Evolutionary conservation across 257 asterid species (phyloP).

Genomic region (Anisodus acutangulus): DNA sequence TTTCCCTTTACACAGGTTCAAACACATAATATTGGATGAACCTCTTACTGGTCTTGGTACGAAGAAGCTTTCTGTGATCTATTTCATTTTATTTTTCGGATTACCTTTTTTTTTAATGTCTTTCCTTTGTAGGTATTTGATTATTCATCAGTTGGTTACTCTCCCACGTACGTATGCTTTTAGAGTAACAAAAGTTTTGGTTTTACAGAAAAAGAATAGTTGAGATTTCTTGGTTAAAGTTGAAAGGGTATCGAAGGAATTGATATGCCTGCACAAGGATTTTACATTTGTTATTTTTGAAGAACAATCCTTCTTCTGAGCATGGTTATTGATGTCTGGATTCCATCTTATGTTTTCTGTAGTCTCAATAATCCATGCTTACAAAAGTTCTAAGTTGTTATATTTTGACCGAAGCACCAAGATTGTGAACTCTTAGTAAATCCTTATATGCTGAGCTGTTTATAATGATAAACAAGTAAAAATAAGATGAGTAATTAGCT

Average conservation of each 20-base stretch:
- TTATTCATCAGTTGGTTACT: neutral
- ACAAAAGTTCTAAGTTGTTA: neutral
- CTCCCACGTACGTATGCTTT: neutral
- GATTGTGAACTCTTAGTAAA: constrained; percentile 19
- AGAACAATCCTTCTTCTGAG: neutral
- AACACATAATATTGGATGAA: constrained; percentile 91
- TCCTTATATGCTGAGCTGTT: constrained; percentile 8
- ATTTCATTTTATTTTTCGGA: constrained; percentile 21
- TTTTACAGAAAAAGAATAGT: neutral
- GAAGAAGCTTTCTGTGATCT: constrained; percentile 33
- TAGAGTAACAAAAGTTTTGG: neutral
- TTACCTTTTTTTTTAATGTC: neutral
- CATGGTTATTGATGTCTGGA: neutral
- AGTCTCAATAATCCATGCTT: neutral
- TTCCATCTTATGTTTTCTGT: neutral
- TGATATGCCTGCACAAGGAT: neutral
- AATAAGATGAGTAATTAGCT: neutral
- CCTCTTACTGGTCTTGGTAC: constrained; percentile 99
- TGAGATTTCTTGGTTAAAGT: constrained; percentile 22
- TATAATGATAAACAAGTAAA: neutral
- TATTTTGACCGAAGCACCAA: neutral
- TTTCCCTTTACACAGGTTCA: constrained; percentile 65
- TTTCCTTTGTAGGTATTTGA: neutral
- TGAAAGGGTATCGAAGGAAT: neutral
- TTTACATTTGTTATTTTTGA: constrained; percentile 15